Evolutionary conservation across 345 rosid genomes (phyloP), one percentile per base, ranked within the genome.

Genomic region (Geranium rotundifolium): DNA sequence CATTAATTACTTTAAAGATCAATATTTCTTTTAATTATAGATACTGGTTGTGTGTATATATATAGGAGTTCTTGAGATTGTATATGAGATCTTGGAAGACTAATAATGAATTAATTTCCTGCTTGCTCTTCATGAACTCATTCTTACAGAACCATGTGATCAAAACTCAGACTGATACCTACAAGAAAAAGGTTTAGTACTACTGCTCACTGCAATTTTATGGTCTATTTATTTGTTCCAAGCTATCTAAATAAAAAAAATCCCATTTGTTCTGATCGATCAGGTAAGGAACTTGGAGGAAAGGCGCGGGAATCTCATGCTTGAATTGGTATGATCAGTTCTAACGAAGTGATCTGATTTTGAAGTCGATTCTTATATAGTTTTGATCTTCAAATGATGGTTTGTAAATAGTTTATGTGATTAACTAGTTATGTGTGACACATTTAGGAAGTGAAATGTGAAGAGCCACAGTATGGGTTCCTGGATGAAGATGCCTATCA

Each of bases 231-330:
- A n/a, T 19, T 34, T 12, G 7, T 18, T 34, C 6, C 41, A 34
- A 8, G 6, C 7, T 4, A 34, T 34, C 41, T 34, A 34, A 34
- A 4, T 5, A 34, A 34, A 34, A 34, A 4, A 34, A 34, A 8
- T 23, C 3, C 55, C 17, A 63, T 63, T 62, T 20, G 6, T 55
- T 54, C 16, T 68, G 58, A 57, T 15, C 18, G 58, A 57, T 15
- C 18, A 81, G 85, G 79, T 79, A 2, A 76, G 66, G 60, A 79
- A 64, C 66, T 68, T 79, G 54, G 75, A 79, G 72, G 69, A 78
- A 72, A 67, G 70, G 29, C 72, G 72, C 19, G 74, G 74, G 72
- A 77, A 74, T 60, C 80, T 81, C 66, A 60, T 72, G 13, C 62
- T 74, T 2, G 65, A 76, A 54, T 56, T 65, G 61, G 85, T 81